These are phyloP conservation scores for Actinomortierella wolfii DNA, from an alignment of 371 early-diverging fungal genomes.

Conservation along the genomic window DNA sequence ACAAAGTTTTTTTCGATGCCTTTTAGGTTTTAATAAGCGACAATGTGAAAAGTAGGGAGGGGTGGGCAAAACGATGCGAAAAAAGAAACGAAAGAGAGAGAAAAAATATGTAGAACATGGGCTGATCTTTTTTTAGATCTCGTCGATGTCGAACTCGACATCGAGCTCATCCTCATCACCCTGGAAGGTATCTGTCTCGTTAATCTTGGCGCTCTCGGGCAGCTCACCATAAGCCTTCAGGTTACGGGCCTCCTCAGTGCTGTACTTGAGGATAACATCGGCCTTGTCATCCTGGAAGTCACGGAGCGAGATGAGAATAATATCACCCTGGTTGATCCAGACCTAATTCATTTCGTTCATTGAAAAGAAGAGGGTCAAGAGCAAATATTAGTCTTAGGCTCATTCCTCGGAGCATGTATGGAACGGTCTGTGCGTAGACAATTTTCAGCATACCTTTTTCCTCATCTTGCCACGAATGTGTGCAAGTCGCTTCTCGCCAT, in stretches of 20 bases:
- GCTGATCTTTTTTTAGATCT: constrained; percentile 55
- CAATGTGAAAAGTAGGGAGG: too few species aligned
- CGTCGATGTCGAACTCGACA: constrained; percentile 93
- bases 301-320: constrained; percentile 92
- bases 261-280: constrained; percentile 98
- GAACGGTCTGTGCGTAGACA: constrained; percentile 3
- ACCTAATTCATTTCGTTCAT: constrained; percentile 43
- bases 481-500: constrained; percentile 92
- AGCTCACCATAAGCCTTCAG: constrained; percentile 96
- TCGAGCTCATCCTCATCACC: constrained; percentile 80
- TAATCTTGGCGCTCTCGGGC: constrained; percentile 90
- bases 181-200: constrained; percentile 77
- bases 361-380: not conserved
- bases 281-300: constrained; percentile 98
- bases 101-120: too few species aligned
- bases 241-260: constrained; percentile 96
- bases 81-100: too few species aligned
- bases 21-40: too few species aligned
- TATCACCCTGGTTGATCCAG: constrained; percentile 97
- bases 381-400: not conserved
- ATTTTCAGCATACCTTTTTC: constrained; percentile 85
- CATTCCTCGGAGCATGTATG: not conserved
- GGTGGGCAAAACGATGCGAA: too few species aligned
- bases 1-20: too few species aligned
- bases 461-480: constrained; percentile 98